Evolutionary conservation across 768 basidiomycete genomes (phyloP).

Genomic region (Exidia glandulosa): DNA sequence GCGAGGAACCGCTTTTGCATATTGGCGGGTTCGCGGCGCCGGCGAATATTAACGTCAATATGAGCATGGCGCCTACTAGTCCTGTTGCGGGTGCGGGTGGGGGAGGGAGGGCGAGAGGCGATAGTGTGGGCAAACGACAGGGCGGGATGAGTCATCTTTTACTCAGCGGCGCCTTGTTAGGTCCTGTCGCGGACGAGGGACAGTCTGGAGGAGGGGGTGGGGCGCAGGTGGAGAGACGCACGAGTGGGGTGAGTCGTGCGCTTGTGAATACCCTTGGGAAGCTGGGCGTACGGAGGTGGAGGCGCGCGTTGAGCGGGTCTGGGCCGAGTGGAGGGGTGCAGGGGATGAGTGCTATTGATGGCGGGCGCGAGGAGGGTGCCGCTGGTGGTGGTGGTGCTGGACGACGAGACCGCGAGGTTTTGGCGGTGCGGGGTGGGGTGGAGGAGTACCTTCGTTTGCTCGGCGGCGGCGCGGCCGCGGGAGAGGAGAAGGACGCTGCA

Average conservation of each 20-base stretch:
- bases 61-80: too few species aligned
- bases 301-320: slow-evolving; percentile 44
- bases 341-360: slow-evolving; percentile 9
- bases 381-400: slow-evolving; percentile 60
- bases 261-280: slow-evolving; percentile 76
- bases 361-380: slow-evolving; percentile 40
- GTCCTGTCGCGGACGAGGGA: background rate
- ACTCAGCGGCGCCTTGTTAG: background rate
- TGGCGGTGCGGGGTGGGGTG: slow-evolving; percentile 50
- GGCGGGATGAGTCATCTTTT: background rate
- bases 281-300: slow-evolving; percentile 75
- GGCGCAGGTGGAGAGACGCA: background rate
- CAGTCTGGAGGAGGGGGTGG: background rate
- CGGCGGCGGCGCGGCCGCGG: slow-evolving; percentile 13
- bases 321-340: too few species aligned
- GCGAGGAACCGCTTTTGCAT: background rate
- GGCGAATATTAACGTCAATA: too few species aligned
- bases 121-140: background rate
- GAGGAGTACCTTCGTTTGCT: slow-evolving; percentile 56
- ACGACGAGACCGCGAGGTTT: slow-evolving; percentile 38
- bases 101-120: too few species aligned
- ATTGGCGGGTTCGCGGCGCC: background rate
- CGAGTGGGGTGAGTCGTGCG: slow-evolving; percentile 54
- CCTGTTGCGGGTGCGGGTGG: too few species aligned
- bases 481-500: background rate